Base-by-base conservation (phyloP, 192 early-diverging fungal species). In the Geosiphon pyriformis region DNA sequence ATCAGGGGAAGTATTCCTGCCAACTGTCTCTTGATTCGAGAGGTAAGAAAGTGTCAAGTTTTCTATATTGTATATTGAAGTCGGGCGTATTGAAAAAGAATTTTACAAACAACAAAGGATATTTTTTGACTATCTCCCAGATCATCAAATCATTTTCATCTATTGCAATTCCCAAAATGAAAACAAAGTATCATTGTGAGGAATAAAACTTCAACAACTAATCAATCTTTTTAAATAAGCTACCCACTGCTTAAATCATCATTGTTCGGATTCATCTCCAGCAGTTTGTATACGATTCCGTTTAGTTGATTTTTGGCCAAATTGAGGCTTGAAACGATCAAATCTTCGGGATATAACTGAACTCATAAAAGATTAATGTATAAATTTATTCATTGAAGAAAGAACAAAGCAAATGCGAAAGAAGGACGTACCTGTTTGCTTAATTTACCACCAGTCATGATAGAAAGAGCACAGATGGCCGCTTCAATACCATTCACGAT, bases 391-490 rank as follows among this genome's bases (percentile, higher is more conserved):
- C 7, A 15, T 42, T 42, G 7, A 42, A 42, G 37, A 42, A 42
- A 42, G n/a, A n/a, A n/a, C n/a, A n/a, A n/a, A n/a, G n/a, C n/a
- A n/a, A n/a, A n/a, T n/a, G n/a, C n/a, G n/a, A n/a, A n/a, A n/a
- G n/a, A n/a, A 42, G 15, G 33, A 53, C n/a, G 17, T 32, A 67
- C 65, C 65, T 67, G 65, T 48, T 67, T 67, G 31, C 54, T 67
- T 47, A 67, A 46, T 48, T 67, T 67, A 15, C 65, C 65, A 15
- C 65, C 65, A 20, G 65, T 67, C 65, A 67, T 67, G 11, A 67
- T 67, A n/a, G 54, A 27, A 47, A 67, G 53, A 29, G 54, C 54
- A 20, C 50, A 49, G n/a, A 57, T 57, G 20, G 65, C 53, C 1
- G 65, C 65, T 22, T 67, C 65, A 57, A 67, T 56, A 4, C 65